These are phyloP conservation scores for Candida tetrigidarum DNA, from an alignment of 1,139 yeast genomes.

Conservation along the genomic window DNA sequence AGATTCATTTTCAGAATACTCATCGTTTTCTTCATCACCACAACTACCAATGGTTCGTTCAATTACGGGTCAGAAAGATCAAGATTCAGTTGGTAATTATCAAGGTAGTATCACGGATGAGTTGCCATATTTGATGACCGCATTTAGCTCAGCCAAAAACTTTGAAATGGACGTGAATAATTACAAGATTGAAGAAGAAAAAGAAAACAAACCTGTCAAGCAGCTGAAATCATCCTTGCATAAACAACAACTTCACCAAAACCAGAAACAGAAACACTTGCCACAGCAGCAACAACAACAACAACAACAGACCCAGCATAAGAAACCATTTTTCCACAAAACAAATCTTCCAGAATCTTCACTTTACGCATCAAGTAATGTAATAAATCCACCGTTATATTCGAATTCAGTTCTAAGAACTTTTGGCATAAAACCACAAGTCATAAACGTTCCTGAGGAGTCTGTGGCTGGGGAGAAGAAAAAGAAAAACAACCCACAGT, in stretches of 20 bases:
- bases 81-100: conserved; percentile 20
- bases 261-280: conserved; percentile 3
- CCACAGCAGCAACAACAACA: conserved; percentile 2
- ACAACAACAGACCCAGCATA: conserved; percentile 2
- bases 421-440: conserved; percentile 50
- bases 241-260: conserved; percentile 2
- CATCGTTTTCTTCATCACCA: conserved; percentile 31
- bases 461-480: conserved; percentile 4
- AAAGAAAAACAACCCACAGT: conserved; percentile 5
- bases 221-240: not conserved
- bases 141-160: conserved; percentile 57
- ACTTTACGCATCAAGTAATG: conserved; percentile 39
- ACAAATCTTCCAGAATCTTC: conserved; percentile 36
- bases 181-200: conserved; percentile 14
- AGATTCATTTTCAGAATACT: conserved; percentile 33
- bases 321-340: conserved; percentile 29
- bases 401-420: conserved; percentile 42
- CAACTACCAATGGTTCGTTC: conserved; percentile 48
- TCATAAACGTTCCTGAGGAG: conserved; percentile 28
- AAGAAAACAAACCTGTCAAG: conserved; percentile 8
- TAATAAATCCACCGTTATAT: conserved; percentile 37
- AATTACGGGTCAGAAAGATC: conserved; percentile 33
- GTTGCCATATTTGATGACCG: conserved; percentile 58
- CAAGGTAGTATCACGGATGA: conserved; percentile 57
- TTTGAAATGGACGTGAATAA: conserved; percentile 52